Evolutionary conservation across 371 early-diverging fungal species (phyloP), one percentile per base, ranked within the genome.

Genomic region (Phascolomyces articulosus): DNA sequence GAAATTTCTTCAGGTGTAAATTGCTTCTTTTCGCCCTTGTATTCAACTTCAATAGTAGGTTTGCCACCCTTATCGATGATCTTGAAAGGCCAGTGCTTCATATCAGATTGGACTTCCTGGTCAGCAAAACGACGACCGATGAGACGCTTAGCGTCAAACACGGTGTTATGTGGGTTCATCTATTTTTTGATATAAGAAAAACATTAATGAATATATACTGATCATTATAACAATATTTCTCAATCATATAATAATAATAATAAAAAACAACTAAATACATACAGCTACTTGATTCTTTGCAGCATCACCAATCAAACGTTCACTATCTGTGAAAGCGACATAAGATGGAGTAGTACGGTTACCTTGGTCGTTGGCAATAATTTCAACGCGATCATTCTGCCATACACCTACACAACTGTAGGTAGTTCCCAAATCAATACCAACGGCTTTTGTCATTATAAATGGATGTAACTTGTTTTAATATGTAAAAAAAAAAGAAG

Each of bases 351-450:
- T 97, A 63, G 95, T 96, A 70, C 96, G 90, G 89, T 94, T 93
- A 77, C 97, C 98, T 85, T 97, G 96, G 82, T 92, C 94, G 89
- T 98, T 97, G 83, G 97, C 95, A 82, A 96, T 95, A 78, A 96
- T 95, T 82, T 96, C 97, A 61, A 95, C 96, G 70, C 93, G 94
- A 78, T 96, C 98, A 83, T 95, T 94, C 82, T 93, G 93, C 90
- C 93, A 96, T 60, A 96, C 96, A 80, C 95, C 98, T 71, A 99
- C 96, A 85, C 99, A 99, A 69, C 97, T 96, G 91, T 99, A 98
- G 79, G 99, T 99, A 76, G 99, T 99, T 80, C 99, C 99, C 82
- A 99, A 90, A 91, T 99, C 98, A 79, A 93, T 93, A 87, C 93
- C 93, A 78, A 93, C 86, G 73, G 88, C 88, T 66, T 59, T 59